Evolutionary conservation across 495 filamentous ascomycete species (phyloP).

Genomic region (Neurospora sp.): DNA sequence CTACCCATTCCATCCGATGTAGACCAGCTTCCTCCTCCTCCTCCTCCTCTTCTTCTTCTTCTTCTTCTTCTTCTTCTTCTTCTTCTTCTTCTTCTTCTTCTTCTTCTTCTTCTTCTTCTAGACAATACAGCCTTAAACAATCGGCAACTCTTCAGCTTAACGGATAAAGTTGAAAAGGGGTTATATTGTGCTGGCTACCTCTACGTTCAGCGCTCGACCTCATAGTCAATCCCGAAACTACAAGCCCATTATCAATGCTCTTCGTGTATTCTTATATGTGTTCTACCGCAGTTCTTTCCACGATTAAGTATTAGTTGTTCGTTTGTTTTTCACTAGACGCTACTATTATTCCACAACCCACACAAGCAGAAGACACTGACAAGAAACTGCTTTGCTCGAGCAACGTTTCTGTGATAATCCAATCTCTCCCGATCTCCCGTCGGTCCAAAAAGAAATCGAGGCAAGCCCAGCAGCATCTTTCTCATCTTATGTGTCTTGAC

Average conservation of each 20-base stretch:
- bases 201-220: background rate
- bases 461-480: background rate
- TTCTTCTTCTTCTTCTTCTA: background rate
- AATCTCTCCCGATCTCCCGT: background rate
- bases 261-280: background rate
- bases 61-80: too few species aligned
- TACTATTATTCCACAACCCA: background rate
- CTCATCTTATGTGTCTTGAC: background rate
- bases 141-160: background rate
- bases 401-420: background rate
- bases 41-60: background rate
- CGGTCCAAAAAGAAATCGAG: background rate
- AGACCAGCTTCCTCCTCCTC: background rate
- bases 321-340: background rate
- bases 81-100: too few species aligned
- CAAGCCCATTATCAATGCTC: background rate
- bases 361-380: background rate
- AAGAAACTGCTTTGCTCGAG: background rate
- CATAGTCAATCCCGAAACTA: background rate
- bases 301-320: background rate
- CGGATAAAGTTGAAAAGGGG: background rate
- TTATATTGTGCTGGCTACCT: background rate
- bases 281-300: background rate
- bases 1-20: background rate
- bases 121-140: background rate